Percentiles rank a stretch among this genome's conserved stretches.
phyloP scores from a whole-genome alignment of 208 protist genomes.

The Trypanosoma melophagium region DNA sequence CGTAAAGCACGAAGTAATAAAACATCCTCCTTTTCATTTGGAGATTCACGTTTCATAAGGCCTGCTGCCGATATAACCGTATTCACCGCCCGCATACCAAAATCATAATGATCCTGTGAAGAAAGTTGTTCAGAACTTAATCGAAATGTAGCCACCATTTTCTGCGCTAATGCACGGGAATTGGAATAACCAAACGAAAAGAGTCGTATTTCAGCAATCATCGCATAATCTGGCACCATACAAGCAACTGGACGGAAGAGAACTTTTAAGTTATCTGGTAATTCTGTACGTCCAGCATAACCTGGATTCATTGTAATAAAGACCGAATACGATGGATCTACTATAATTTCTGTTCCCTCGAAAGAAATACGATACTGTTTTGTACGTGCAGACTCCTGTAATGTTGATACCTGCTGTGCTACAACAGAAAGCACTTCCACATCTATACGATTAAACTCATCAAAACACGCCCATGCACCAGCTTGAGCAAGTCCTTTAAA shows the following conservation, averaged over 20 bases:
- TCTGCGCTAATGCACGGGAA: slow-evolving; percentile 92
- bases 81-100: slow-evolving; percentile 98
- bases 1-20: slow-evolving; percentile 94
- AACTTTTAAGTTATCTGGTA: slow-evolving; percentile 97
- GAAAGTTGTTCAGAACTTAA: slow-evolving; percentile 98
- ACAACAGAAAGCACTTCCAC: slow-evolving; percentile 97
- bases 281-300: slow-evolving; percentile 97
- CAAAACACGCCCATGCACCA: slow-evolving; percentile 97
- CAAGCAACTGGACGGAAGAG: slow-evolving; percentile 97
- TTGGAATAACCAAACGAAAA: slow-evolving; percentile 98
- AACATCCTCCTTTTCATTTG: slow-evolving; percentile 92
- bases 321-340: slow-evolving; percentile 93
- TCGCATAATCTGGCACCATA: slow-evolving; percentile 99
- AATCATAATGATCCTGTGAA: slow-evolving; percentile 98
- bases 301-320: slow-evolving; percentile 99
- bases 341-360: slow-evolving; percentile 92
- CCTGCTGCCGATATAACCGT: slow-evolving; percentile 97
- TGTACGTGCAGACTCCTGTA: slow-evolving; percentile 88
- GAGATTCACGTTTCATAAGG: slow-evolving; percentile 94
- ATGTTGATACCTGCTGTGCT: slow-evolving; percentile 94
- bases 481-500: slow-evolving; percentile 95
- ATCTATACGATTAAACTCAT: slow-evolving; percentile 99
- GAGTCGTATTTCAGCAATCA: slow-evolving; percentile 98
- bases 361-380: slow-evolving; percentile 92
- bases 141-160: slow-evolving; percentile 97